Conservation (phyloP, 179 eudicot genomes). For the Spergularia azorica region DNA sequence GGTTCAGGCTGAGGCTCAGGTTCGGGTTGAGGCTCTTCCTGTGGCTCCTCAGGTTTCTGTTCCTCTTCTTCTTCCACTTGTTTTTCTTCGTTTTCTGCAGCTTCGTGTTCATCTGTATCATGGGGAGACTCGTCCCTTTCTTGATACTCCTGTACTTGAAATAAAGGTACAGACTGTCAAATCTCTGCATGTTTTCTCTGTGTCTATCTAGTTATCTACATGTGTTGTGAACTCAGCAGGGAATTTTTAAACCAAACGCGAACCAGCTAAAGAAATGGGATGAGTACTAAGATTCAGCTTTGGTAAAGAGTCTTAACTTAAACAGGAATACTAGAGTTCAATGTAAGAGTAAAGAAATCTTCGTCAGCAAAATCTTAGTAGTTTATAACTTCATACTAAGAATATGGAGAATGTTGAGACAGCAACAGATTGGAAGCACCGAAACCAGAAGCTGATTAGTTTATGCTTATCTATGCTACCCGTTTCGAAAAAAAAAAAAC, state of each 20-base stretch:
- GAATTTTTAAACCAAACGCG: no score
- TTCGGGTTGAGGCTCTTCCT: slow-evolving; percentile 44
- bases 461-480: no score
- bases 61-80: slow-evolving; percentile 50
- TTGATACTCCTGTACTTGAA: slow-evolving; percentile 59
- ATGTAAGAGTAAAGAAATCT: background rate
- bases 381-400: background rate
- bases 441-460: no score
- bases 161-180: background rate
- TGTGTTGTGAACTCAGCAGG: background rate
- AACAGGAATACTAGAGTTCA: background rate
- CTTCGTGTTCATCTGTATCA: slow-evolving; percentile 42
- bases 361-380: background rate
- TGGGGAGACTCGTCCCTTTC: slow-evolving; percentile 50
- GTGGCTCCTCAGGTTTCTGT: slow-evolving; percentile 39
- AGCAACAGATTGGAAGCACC: background rate
- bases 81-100: slow-evolving; percentile 28
- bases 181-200: background rate
- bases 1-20: slow-evolving; percentile 43
- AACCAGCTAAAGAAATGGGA: no score
- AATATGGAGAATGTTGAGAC: background rate
- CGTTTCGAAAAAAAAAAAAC: no score
- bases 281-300: no score
- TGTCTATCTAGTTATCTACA: background rate
- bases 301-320: background rate